phyloP scores from a whole-genome alignment of 1,284 basidiomycete species.

The Coniferiporia weirii region DNA sequence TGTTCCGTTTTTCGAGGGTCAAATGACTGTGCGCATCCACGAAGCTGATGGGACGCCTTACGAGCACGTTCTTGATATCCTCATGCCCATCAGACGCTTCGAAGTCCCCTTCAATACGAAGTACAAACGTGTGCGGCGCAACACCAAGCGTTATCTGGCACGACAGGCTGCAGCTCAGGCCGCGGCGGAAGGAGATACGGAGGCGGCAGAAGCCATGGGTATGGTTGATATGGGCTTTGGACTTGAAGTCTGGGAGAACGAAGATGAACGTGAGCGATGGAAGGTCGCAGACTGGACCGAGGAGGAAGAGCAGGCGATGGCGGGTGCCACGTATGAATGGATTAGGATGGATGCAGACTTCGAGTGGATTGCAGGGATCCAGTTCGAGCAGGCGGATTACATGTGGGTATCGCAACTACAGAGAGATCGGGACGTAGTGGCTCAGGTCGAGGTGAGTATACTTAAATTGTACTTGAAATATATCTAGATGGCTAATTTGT shows the following conservation, averaged over 20 bases:
- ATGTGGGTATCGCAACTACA: constrained; percentile 99
- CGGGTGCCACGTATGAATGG: constrained; percentile 97
- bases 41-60: constrained; percentile 99
- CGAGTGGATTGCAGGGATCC: constrained; percentile 93
- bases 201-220: constrained; percentile 90
- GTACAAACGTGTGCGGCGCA: constrained; percentile 93
- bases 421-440: constrained; percentile 95
- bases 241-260: constrained; percentile 95
- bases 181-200: constrained; percentile 84
- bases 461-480: neutral
- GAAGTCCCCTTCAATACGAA: constrained; percentile 99
- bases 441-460: constrained; percentile 82
- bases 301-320: constrained; percentile 91
- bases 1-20: constrained; percentile 87
- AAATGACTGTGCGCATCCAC: constrained; percentile 98
- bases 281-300: constrained; percentile 98
- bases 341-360: constrained; percentile 99
- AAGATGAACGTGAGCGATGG: constrained; percentile 89
- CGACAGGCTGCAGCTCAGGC: constrained; percentile 91
- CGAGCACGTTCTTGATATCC: constrained; percentile 95
- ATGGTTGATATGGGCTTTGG: constrained; percentile 95
- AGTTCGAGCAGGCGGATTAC: constrained; percentile 94
- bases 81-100: constrained; percentile 82
- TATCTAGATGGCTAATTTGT: constrained; percentile 11
- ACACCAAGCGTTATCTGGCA: constrained; percentile 92